Evolutionary conservation across 768 basidiomycete genomes (phyloP).

Genomic region (Tricholoma hemisulphureum): DNA sequence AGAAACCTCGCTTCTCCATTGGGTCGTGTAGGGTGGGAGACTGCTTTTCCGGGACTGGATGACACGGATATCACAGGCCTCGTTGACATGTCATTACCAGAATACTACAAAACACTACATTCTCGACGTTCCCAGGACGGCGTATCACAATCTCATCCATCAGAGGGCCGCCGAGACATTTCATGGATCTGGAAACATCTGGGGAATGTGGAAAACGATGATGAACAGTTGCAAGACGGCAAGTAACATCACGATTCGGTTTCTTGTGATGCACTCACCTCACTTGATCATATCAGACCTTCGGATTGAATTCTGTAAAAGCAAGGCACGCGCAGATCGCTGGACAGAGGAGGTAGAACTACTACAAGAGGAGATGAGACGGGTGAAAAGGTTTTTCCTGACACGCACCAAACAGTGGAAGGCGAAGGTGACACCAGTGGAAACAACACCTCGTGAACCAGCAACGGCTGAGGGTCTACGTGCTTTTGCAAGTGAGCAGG

Average conservation of each 20-base stretch:
- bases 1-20: neutral
- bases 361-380: slow-evolving; percentile 3
- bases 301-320: slow-evolving; percentile 2
- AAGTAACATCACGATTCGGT: neutral
- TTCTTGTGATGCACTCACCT: neutral
- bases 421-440: neutral
- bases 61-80: no score
- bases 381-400: neutral
- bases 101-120: neutral
- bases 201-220: neutral
- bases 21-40: neutral
- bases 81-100: neutral
- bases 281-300: neutral
- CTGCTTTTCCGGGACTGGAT: no score
- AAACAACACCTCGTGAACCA: neutral
- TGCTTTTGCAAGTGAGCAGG: neutral
- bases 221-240: slow-evolving; percentile 1
- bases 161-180: neutral
- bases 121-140: neutral
- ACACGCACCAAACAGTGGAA: neutral
- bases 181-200: neutral
- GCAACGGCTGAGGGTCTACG: neutral
- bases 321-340: no score
- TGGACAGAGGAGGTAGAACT: slow-evolving; percentile 1
- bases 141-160: neutral